Evolutionary conservation across 305 asterid genomes (phyloP).

Genomic region (Fraxinus latifolia): DNA sequence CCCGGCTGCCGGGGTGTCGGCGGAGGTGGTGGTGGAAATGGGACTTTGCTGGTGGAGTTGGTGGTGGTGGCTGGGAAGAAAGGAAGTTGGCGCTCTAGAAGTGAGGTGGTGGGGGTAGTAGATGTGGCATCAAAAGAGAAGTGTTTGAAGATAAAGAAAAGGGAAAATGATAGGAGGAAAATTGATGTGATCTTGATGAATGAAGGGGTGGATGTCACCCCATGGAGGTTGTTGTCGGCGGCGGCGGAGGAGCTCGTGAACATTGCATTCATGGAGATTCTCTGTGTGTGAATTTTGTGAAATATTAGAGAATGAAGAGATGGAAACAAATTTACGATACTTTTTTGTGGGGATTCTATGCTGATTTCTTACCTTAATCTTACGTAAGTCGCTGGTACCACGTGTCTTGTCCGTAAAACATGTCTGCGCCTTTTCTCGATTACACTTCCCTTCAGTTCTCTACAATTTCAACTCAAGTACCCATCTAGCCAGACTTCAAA

Average conservation of each 20-base stretch:
- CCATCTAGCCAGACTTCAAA: background rate
- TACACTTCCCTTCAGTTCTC: constrained; percentile 17
- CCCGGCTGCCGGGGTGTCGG: constrained; percentile 14
- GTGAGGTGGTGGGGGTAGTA: constrained; percentile 11
- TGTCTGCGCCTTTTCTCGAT: constrained; percentile 14
- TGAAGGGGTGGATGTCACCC: constrained; percentile 22
- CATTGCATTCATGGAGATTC: constrained; percentile 28
- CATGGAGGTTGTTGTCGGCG: constrained; percentile 10
- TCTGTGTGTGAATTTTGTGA: background rate
- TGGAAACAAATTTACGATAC: background rate
- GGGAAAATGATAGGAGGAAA: constrained; percentile 40
- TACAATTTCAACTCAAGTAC: constrained; percentile 21
- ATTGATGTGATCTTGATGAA: constrained; percentile 41
- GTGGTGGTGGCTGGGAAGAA: constrained; percentile 24
- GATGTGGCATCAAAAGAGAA: constrained; percentile 19
- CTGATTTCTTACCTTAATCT: constrained; percentile 12
- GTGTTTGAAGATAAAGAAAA: constrained; percentile 39
- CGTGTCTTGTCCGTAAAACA: background rate
- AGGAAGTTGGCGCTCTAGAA: constrained; percentile 32
- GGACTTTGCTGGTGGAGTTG: constrained; percentile 14
- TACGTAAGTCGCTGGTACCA: background rate
- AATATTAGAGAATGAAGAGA: constrained; percentile 16
- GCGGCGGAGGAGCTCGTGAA: constrained; percentile 29
- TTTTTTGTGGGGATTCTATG: constrained; percentile 1
- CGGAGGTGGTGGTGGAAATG: constrained; percentile 29